Base-by-base conservation (phyloP, 805 yeast genomes). In the Cyberlindnera mycetangii region DNA sequence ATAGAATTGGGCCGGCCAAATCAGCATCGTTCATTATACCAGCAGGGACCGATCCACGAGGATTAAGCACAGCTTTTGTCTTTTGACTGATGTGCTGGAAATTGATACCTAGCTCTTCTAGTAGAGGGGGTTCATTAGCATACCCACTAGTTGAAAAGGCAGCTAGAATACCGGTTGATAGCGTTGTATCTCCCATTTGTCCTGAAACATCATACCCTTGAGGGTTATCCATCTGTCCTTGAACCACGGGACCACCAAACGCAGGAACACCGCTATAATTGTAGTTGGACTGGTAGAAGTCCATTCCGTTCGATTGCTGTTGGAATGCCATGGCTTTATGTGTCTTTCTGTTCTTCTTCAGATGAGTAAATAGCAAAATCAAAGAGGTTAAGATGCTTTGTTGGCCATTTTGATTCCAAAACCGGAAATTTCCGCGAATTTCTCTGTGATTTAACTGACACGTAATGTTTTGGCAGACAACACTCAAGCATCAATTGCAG, bases 101-200 rank as follows among this genome's bases (percentile, higher is more conserved):
- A 64, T 93, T 90, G 60, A 93, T 87, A 3, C 98, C 99, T 20
- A 93, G 66, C 61, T 93, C 99, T 61, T 93, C 96, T 41, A 93
- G 69, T 37, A 93, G 70, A 3, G 97, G 89, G 0, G 96, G 90
- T 64, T 93, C 99, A n/a, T 89, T 92, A 0, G 96, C 82, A 60
- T 93, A 93, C 0, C 99, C 99, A 1, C 85, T 73, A 0, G 97
- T 85, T 2, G 97, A 87, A 58, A 93, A 83, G 0, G 98, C 99
- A 4, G 97, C 95, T 5, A 95, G 64, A 37, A 89, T 60, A 1
- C 99, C 99, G 0, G 79, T 70, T 1, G 88, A 74, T 39, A 92
- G 70, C 42, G 68, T 69, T 31, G 61, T 66, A n/a, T 62, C 65
- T 3, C 59, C 59, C 46, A 56, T 38, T 12, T 56, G 52, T 1